These are phyloP conservation scores for Capsaspora owczarzaki DNA, from an alignment of 78 protist species.

Conservation along the genomic window DNA sequence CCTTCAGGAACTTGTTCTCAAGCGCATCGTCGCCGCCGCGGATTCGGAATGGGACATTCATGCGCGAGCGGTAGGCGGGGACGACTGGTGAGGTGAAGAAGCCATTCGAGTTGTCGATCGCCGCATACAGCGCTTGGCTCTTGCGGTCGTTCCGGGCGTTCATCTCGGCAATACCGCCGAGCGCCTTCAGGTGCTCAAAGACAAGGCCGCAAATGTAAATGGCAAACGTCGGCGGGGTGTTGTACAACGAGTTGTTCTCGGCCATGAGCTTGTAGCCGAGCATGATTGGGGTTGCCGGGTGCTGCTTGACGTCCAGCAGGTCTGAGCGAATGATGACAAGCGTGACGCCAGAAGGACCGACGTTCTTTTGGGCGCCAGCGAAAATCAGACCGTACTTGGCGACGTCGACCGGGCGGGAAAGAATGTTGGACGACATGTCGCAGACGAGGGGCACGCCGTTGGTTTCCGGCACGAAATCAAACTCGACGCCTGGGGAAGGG, in stretches of 20 bases:
- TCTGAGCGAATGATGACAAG: constrained; percentile 63
- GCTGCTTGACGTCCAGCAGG: background rate
- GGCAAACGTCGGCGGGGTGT: constrained; percentile 58
- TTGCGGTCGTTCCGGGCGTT: constrained; percentile 23
- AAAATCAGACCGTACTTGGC: constrained; percentile 84
- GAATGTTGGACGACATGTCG: constrained; percentile 89
- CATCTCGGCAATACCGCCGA: constrained; percentile 75
- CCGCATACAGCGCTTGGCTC: constrained; percentile 47
- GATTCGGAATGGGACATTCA: constrained; percentile 75
- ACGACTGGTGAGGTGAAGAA: constrained; percentile 23
- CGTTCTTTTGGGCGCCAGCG: constrained; percentile 95
- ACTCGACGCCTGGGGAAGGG: constrained; percentile 28
- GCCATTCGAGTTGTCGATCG: constrained; percentile 51
- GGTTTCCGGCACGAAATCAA: constrained; percentile 47
- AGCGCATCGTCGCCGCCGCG: constrained; percentile 14
- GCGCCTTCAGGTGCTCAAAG: constrained; percentile 61
- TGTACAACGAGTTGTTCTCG: constrained; percentile 36
- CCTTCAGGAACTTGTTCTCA: constrained; percentile 47
- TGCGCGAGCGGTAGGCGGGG: constrained; percentile 55
- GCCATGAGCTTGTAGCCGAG: constrained; percentile 32
- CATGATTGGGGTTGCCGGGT: constrained; percentile 37
- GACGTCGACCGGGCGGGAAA: constrained; percentile 78
- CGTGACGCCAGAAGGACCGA: constrained; percentile 72
- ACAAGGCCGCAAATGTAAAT: constrained; percentile 78
- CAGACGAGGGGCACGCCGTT: constrained; percentile 63